Evolutionary conservation across 2,329 filamentous ascomycete species (phyloP).

Genomic region (Cyphellophora attinorum): DNA sequence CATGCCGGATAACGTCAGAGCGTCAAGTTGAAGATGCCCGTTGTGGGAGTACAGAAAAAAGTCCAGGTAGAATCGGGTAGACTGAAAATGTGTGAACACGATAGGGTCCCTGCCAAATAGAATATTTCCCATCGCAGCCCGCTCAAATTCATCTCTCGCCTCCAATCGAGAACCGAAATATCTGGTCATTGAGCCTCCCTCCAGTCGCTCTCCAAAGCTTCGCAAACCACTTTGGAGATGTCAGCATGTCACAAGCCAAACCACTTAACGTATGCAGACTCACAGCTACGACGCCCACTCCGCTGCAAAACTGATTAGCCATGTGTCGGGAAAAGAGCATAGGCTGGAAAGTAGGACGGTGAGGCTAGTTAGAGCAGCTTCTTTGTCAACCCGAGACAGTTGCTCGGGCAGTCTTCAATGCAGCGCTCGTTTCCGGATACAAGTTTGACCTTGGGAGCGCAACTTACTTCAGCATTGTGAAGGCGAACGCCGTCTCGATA

Average conservation of each 20-base stretch:
- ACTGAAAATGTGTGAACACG: constrained; percentile 25
- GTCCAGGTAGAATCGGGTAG: constrained; percentile 18
- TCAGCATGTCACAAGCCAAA: too few species aligned
- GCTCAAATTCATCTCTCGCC: constrained; percentile 31
- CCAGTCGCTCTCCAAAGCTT: constrained; percentile 40
- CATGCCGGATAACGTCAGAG: constrained; percentile 33
- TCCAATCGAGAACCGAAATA: constrained; percentile 44
- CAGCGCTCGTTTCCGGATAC: too few species aligned
- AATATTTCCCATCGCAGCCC: neutral
- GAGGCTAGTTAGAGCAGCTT: too few species aligned
- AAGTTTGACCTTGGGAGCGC: too few species aligned
- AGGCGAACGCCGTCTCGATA: constrained; percentile 38
- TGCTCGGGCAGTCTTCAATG: too few species aligned
- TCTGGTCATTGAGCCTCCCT: constrained; percentile 38
- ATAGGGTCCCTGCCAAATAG: neutral
- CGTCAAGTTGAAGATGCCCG: constrained; percentile 31
- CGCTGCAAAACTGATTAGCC: too few species aligned
- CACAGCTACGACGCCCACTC: constrained; percentile 34
- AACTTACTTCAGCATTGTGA: constrained; percentile 44
- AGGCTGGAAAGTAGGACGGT: too few species aligned
- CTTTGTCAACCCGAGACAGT: too few species aligned
- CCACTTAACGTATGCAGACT: too few species aligned
- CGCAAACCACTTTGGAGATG: neutral
- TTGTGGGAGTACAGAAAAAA: too few species aligned
- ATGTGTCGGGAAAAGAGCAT: too few species aligned